Evolutionary conservation across 352 stramenopile genomes (phyloP).

Genomic region (Globisporangium alternatum): DNA sequence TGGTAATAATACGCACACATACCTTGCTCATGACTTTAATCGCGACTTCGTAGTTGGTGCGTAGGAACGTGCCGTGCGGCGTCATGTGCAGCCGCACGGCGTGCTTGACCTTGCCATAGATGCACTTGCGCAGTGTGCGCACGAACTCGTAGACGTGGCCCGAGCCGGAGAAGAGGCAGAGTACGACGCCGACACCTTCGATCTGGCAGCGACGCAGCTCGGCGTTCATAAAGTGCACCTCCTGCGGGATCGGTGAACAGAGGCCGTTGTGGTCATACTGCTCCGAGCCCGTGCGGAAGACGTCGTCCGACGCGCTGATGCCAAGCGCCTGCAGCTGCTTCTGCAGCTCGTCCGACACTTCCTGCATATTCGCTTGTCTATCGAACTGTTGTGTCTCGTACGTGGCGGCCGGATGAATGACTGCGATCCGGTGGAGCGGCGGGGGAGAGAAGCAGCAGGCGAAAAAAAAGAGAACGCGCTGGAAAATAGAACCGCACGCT

Average conservation of each 20-base stretch:
- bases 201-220: constrained; percentile 76
- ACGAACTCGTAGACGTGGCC: constrained; percentile 85
- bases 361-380: constrained; percentile 13
- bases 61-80: constrained; percentile 68
- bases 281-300: constrained; percentile 78
- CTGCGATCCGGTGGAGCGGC: neutral
- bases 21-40: constrained; percentile 91
- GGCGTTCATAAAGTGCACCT: constrained; percentile 86
- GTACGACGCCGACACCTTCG: constrained; percentile 69
- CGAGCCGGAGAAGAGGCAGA: constrained; percentile 78
- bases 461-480: constrained; percentile 6
- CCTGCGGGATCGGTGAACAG: constrained; percentile 77
- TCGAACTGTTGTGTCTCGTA: neutral
- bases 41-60: constrained; percentile 76
- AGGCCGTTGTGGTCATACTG: constrained; percentile 78
- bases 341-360: constrained; percentile 67
- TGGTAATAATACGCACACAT: neutral
- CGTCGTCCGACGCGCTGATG: constrained; percentile 77
- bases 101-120: constrained; percentile 88
- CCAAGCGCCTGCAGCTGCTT: constrained; percentile 78
- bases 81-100: constrained; percentile 81
- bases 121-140: constrained; percentile 83
- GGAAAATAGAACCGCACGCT: constrained; percentile 10
- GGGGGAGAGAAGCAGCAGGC: neutral
- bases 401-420: constrained; percentile 5